Evolutionary conservation across 2,329 filamentous ascomycete species (phyloP).

Genomic region (Acrocalymma vagum): DNA sequence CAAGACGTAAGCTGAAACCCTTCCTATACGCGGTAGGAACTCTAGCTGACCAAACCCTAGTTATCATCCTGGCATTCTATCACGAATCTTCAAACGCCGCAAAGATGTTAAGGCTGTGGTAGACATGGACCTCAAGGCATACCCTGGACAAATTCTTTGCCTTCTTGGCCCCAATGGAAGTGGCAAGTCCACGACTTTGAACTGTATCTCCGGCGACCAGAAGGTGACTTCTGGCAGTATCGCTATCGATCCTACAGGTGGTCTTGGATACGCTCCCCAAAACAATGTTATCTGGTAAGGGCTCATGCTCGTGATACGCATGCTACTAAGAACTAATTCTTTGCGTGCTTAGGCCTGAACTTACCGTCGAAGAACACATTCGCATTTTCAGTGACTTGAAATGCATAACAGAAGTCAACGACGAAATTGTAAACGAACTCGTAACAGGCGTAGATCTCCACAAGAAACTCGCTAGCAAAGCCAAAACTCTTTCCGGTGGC

Average conservation of each 20-base stretch:
- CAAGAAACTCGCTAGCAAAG: constrained; percentile 73
- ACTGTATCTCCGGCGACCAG: constrained; percentile 31
- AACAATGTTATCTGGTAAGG: constrained; percentile 33
- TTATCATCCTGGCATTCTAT: constrained; percentile 24
- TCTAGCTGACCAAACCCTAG: constrained; percentile 6
- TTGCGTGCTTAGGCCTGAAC: constrained; percentile 26
- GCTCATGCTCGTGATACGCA: too few relatives aligned
- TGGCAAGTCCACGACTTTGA: constrained; percentile 35
- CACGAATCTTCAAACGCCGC: constrained; percentile 24
- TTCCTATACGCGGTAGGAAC: neutral
- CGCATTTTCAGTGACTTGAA: constrained; percentile 38
- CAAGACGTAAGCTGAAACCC: constrained; percentile 25
- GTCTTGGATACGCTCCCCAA: constrained; percentile 36
- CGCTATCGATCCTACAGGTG: constrained; percentile 28
- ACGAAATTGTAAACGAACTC: constrained; percentile 58
- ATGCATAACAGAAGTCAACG: constrained; percentile 36
- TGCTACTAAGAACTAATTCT: constrained; percentile 40
- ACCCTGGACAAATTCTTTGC: constrained; percentile 33
- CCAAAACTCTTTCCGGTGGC: constrained; percentile 83
- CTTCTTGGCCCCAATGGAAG: constrained; percentile 36
- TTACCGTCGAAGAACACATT: constrained; percentile 39
- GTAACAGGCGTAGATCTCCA: constrained; percentile 72
- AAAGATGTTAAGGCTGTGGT: constrained; percentile 30
- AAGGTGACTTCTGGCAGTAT: constrained; percentile 32
- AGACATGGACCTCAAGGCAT: constrained; percentile 27